These are phyloP conservation scores for Sporothrix pseudoabietina DNA, from an alignment of 2,329 filamentous ascomycete species.

Conservation along the genomic window DNA sequence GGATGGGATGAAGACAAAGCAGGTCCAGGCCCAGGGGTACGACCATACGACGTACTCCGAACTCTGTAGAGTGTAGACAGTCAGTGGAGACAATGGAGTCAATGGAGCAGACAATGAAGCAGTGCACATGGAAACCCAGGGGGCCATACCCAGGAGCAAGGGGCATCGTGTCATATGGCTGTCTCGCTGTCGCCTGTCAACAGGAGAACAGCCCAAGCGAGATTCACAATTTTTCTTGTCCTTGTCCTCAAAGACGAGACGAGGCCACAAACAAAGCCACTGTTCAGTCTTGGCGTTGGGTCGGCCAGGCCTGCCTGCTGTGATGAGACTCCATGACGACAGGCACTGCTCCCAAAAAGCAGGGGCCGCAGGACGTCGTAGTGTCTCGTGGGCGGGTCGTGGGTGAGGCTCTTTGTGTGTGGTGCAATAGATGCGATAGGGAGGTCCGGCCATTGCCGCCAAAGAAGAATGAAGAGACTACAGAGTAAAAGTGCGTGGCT, in stretches of 20 bases:
- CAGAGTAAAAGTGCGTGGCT: neutral
- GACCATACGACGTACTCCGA: neutral
- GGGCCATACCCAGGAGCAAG: neutral
- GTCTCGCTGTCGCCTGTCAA: conserved; percentile 7
- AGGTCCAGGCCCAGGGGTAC: neutral
- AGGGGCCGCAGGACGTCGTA: conserved; percentile 1
- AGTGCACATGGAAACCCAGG: conserved; percentile 12
- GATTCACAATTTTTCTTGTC: neutral
- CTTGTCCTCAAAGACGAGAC: neutral
- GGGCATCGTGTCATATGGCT: conserved; percentile 17
- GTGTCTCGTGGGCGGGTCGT: conserved; percentile 20
- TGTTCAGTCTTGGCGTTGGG: conserved; percentile 1
- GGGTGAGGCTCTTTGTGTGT: neutral
- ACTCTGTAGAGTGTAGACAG: neutral
- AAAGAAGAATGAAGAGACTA: neutral
- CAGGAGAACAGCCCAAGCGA: conserved; percentile 13
- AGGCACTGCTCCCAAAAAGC: neutral
- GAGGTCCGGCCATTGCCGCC: conserved; percentile 15
- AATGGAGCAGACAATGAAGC: neutral
- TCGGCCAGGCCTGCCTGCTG: neutral
- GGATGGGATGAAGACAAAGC: conserved; percentile 10
- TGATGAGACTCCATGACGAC: conserved; percentile 20
- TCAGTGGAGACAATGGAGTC: neutral
- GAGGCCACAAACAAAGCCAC: conserved; percentile 12
- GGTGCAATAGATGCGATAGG: neutral